A percentile compares a stretch with the other conserved stretches of the same genome.
Evolutionary conservation across 805 yeast genomes (phyloP).

Genomic region (Wickerhamiella lipophila): DNA sequence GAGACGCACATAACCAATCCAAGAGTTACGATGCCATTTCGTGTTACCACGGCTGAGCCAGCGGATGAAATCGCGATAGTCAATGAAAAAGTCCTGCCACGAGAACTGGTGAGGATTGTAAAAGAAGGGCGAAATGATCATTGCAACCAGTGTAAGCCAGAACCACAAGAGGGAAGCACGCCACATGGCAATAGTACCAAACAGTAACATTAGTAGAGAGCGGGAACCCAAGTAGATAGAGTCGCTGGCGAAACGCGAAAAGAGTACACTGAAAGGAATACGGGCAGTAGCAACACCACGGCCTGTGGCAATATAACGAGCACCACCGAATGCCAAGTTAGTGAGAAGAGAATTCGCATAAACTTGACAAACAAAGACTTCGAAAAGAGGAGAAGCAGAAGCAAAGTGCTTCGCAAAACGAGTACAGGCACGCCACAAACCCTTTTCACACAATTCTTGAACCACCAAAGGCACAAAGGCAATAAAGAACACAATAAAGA

Average conservation of each 20-base stretch:
- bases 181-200: constrained; percentile 78
- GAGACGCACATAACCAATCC: constrained; percentile 64
- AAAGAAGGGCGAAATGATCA: constrained; percentile 82
- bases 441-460: constrained; percentile 81
- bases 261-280: constrained; percentile 54
- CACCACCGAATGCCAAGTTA: constrained; percentile 83
- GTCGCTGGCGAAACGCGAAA: constrained; percentile 60
- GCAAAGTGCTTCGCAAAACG: constrained; percentile 64
- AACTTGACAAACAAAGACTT: constrained; percentile 88
- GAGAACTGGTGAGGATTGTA: constrained; percentile 98
- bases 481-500: constrained; percentile 84
- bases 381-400: constrained; percentile 82
- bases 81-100: constrained; percentile 90
- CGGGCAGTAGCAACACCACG: constrained; percentile 87
- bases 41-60: constrained; percentile 80
- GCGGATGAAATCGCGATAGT: constrained; percentile 81
- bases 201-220: constrained; percentile 53
- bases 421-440: constrained; percentile 56
- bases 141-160: constrained; percentile 84
- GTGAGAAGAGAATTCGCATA: constrained; percentile 66
- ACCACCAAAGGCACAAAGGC: constrained; percentile 78
- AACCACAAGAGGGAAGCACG: constrained; percentile 91
- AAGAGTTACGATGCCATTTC: constrained; percentile 53
- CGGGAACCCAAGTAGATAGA: constrained; percentile 72
- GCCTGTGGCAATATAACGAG: constrained; percentile 83